Percentiles rank a stretch among this genome's conserved stretches.
phyloP scores from a whole-genome alignment of 208 protist genomes.

The Crithidia fasciculata region DNA sequence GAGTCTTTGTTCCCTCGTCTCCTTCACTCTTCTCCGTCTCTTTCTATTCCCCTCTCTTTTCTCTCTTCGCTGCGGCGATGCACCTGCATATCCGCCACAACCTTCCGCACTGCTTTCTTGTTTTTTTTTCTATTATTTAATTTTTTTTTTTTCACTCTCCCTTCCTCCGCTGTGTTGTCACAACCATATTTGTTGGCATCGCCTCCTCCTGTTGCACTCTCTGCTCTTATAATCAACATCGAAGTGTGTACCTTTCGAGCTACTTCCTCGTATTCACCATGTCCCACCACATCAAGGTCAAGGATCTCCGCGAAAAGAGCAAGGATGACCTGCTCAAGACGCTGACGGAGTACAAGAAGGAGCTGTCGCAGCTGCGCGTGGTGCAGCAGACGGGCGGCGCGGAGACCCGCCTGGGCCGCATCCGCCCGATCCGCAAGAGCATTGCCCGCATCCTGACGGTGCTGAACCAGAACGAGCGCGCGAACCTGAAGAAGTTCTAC shows the following conservation, averaged over 20 bases:
- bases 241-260: not conserved
- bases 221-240: not conserved
- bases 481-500: conserved; percentile 95
- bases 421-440: conserved; percentile 96
- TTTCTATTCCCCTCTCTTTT: not conserved
- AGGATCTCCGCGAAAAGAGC: conserved; percentile 93
- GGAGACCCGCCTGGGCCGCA: conserved; percentile 94
- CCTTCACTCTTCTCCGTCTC: not conserved
- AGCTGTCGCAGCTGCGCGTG: conserved; percentile 97
- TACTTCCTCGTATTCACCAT: conserved; percentile 38
- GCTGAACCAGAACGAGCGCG: conserved; percentile 95
- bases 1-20: not conserved
- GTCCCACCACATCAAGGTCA: conserved; percentile 89
- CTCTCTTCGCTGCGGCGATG: not conserved
- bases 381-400: conserved; percentile 94
- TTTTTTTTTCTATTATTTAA: not conserved
- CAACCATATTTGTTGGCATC: not conserved
- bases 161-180: too few species aligned
- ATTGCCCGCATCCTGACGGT: conserved; percentile 98
- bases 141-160: not conserved
- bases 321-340: conserved; percentile 97
- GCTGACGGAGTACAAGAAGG: conserved; percentile 97
- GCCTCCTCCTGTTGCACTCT: not conserved
- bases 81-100: too few species aligned
- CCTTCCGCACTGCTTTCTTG: not conserved